Base-by-base conservation (phyloP, 345 rosid genomes). In the Hirschfeldia incana region DNA sequence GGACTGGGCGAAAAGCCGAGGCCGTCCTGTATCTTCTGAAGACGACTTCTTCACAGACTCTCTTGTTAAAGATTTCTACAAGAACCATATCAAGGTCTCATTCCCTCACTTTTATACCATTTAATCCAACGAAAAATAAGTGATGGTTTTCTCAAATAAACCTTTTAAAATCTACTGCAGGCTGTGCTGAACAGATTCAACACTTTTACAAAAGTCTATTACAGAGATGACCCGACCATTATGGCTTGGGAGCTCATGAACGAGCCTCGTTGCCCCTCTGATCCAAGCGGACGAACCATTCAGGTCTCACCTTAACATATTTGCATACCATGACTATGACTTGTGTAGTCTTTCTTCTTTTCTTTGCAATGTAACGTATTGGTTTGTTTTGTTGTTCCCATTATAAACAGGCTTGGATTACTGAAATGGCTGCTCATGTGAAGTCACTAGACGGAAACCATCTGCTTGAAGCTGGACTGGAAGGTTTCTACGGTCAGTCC, bases 171-270 rank as follows among this genome's bases (percentile, higher is more conserved):
- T 53, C 15, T 28, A 49, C 36, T 68, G 69, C 82, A 94, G 98
- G 83, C 92, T 80, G 87, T 94, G 76, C 84, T 93, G 2, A 89
- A 86, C 67, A 86, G 99, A 78, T 86, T 80, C 12, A 91, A 93
- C 78, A 87, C 82, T 76, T 80, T 93, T 66, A 93, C 89, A 12
- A 85, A 95, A 81, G 83, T 95, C 78, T 86, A 74, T 44, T 95
- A 90, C 88, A 93, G 85, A 83, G 93, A 93, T 78, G 99, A 95
- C 33, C 83, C 98, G 32, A 90, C 98, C n/a, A 93, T 95, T 69
- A 93, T 95, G 98, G 98, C 96, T 28, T 91, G 98, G 99, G 99
- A 95, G 91, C 99, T 95, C 73, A 93, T 95, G 92, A 95, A 95
- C 78, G 99, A 95, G 80, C 98, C 98, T 42, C 90, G 97, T 80